Evolutionary conservation across 1,284 basidiomycete genomes (phyloP).

Genomic region (Vanrija pseudolonga): DNA sequence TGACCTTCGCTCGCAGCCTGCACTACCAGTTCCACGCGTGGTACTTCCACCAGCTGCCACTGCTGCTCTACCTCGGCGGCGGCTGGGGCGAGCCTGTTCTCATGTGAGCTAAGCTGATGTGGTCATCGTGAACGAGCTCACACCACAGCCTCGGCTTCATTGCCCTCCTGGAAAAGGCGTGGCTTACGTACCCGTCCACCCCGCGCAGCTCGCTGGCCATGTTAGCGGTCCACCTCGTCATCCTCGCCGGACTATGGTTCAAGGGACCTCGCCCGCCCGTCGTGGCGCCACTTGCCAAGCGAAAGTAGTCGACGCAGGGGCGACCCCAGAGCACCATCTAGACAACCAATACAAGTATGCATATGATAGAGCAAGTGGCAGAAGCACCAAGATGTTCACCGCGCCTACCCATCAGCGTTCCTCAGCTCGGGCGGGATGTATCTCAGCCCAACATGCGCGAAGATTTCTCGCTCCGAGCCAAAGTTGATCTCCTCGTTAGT

Average conservation of each 20-base stretch:
- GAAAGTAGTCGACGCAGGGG: too few relatives aligned
- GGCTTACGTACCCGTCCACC: conserved; percentile 84
- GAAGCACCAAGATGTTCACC: neutral
- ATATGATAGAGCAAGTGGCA: neutral
- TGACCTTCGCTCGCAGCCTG: conserved; percentile 87
- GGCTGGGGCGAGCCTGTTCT: conserved; percentile 20
- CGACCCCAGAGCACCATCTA: too few relatives aligned
- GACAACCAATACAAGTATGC: too few relatives aligned
- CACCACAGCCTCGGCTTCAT: conserved; percentile 60
- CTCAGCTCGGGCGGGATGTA: conserved; percentile 44
- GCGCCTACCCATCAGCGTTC: conserved; percentile 46
- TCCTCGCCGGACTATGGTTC: conserved; percentile 59
- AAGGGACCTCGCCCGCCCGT: neutral
- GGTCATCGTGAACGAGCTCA: neutral
- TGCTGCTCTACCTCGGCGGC: conserved; percentile 56
- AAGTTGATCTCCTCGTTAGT: conserved; percentile 42
- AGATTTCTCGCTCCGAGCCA: conserved; percentile 44
- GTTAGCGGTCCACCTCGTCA: conserved; percentile 56
- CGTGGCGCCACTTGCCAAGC: too few relatives aligned
- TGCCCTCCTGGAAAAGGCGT: conserved; percentile 70
- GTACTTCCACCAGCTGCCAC: conserved; percentile 92
- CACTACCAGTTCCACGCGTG: conserved; percentile 99
- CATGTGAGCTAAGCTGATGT: conserved; percentile 24
- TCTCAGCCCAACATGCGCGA: conserved; percentile 35
- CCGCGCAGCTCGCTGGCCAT: conserved; percentile 63